Percentiles rank a stretch among this genome's conserved stretches.
phyloP scores from a whole-genome alignment of 495 filamentous ascomycete genomes.

The Immersiella caudata region DNA sequence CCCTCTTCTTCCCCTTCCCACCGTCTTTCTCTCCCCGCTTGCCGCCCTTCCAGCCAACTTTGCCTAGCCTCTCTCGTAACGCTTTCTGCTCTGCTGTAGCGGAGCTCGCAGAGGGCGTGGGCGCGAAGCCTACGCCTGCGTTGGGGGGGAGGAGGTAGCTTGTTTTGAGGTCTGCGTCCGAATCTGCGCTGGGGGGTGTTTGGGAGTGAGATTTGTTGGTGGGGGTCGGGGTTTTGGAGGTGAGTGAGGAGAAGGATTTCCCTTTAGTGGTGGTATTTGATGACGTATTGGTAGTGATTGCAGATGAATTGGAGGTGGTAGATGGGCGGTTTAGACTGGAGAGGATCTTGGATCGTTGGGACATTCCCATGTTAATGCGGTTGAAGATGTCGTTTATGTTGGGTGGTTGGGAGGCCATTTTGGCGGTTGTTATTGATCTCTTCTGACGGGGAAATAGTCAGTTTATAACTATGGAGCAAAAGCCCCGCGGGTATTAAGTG shows the following conservation, averaged over 20 bases:
- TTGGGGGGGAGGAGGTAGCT: slow-evolving; percentile 37
- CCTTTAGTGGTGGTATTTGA: not conserved
- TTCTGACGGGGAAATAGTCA: not conserved
- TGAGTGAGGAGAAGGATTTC: slow-evolving; percentile 28
- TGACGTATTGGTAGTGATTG: slow-evolving; percentile 18
- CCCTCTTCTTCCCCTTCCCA: slow-evolving; percentile 9
- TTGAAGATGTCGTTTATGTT: slow-evolving; percentile 42
- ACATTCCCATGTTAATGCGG: slow-evolving; percentile 33
- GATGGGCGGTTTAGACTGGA: slow-evolving; percentile 21
- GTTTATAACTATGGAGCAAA: not conserved
- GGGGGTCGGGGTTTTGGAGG: slow-evolving; percentile 9
- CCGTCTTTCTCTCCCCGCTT: not conserved
- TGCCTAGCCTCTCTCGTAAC: slow-evolving; percentile 20
- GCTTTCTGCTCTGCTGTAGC: not conserved
- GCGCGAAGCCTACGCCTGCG: slow-evolving; percentile 38
- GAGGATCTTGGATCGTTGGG: slow-evolving; percentile 23
- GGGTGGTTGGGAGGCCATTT: slow-evolving; percentile 29
- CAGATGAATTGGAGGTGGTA: slow-evolving; percentile 16
- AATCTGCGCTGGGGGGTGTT: slow-evolving; percentile 10
- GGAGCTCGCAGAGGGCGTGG: not conserved
- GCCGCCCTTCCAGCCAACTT: not conserved
- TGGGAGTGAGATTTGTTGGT: not conserved
- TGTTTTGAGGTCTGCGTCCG: slow-evolving; percentile 36
- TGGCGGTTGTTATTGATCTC: not conserved
- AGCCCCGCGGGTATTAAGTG: not conserved